Base-by-base conservation (phyloP, 352 stramenopile species). In the Phytophthora sp. region DNA sequence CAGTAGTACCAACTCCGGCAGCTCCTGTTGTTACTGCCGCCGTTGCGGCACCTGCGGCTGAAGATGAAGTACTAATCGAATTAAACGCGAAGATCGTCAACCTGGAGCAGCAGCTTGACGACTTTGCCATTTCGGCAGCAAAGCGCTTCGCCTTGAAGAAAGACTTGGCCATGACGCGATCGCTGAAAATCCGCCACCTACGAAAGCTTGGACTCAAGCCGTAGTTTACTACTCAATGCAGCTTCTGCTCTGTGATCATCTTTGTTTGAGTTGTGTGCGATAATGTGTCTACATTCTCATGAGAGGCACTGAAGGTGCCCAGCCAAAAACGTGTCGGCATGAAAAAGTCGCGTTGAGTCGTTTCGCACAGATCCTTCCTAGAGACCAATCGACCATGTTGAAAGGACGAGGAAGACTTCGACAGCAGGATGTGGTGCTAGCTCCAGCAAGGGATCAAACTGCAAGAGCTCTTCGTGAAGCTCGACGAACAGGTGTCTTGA, bases 61-160 rank as follows among this genome's bases (percentile, higher is more conserved):
- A 66, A 18, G 72, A 78, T 31, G 32, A 73, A 17, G 48, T 69
- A 12, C 44, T 86, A 3, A 26, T 10, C 5, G 63, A 82, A 20
- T 57, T 89, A 32, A 66, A 82, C 20, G 52, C 20, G 13, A 88
- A 88, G 30, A 77, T 89, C 45, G 7, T 53, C 10, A 65, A 52
- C 21, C 66, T 92, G 10, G 85, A 94, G 60, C 27, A 57, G 23
- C 70, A 83, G 39, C 41, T 92, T 20, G 83, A 94, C 0, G 72
- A 91, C 48, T 90, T 84, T 34, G 71, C 77, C n/a, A 54, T 92
- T n/a, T 82, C 77, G 7, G 76, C 82, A 27, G 73, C 85, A 7
- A 92, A 90, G 52, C 72, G 71, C 7, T 90, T 84, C 71, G 81
- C 82, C 1, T 21, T 94, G 20, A 94, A 94, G 69, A 94, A 94